Percentiles rank a stretch among this genome's conserved stretches.
Evolutionary conservation across 768 basidiomycete genomes (phyloP).

Genomic region (Krasilnikovozyma curviuscula): DNA sequence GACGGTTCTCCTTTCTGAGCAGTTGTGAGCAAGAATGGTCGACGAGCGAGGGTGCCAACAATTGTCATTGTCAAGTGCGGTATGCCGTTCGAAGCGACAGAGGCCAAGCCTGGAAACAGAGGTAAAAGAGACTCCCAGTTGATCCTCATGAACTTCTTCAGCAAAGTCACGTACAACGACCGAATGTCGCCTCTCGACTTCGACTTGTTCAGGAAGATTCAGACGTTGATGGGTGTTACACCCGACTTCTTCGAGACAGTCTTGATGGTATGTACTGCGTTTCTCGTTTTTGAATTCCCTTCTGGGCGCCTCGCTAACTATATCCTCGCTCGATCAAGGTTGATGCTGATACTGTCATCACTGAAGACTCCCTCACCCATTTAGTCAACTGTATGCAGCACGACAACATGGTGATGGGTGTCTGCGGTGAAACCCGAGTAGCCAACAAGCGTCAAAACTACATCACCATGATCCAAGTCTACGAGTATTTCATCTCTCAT

Average conservation of each 20-base stretch:
- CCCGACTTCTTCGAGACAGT: constrained; percentile 96
- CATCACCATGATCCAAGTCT: constrained; percentile 81
- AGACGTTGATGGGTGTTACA: constrained; percentile 93
- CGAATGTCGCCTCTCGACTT: constrained; percentile 95
- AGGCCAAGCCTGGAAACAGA: constrained; percentile 91
- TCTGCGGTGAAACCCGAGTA: constrained; percentile 95
- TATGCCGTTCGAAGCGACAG: constrained; percentile 63
- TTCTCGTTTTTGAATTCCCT: neutral
- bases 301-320: too few species aligned
- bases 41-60: constrained; percentile 45
- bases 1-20: neutral
- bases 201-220: constrained; percentile 91
- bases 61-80: constrained; percentile 93
- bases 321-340: constrained; percentile 37
- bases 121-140: constrained; percentile 98
- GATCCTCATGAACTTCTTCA: constrained; percentile 99
- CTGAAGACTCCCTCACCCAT: constrained; percentile 68
- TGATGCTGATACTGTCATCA: constrained; percentile 94
- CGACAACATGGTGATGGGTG: constrained; percentile 97
- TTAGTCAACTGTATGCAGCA: constrained; percentile 98
- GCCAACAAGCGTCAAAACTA: constrained; percentile 95
- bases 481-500: constrained; percentile 86
- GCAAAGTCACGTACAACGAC: constrained; percentile 95
- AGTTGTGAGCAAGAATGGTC: neutral
- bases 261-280: constrained; percentile 50